Base-by-base conservation (phyloP, 345 rosid genomes). In the Salix suchowensis region DNA sequence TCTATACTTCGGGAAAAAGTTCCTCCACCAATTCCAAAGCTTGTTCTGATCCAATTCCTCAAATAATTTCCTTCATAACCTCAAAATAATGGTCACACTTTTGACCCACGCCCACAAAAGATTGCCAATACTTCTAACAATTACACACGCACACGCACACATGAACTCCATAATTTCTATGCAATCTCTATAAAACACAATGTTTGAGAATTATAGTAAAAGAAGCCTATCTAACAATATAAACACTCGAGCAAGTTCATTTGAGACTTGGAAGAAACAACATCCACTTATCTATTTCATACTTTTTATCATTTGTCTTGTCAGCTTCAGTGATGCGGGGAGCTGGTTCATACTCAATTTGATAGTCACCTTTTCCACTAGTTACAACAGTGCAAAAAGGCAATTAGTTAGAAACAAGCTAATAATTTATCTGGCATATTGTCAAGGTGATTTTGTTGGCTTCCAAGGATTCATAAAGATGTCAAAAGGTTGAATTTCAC, bases 361-460 rank as follows among this genome's bases (percentile, higher is more conserved):
- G 99, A 82, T 92, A 93, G 78, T 92, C 96, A 73, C 96, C 99
- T 84, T 96, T 89, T 69, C 91, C 92, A 85, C 97, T 92, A 87
- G 68, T 84, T 50, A 69, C 76, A 87, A 34, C 71, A 80, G 68
- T 40, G 7, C 67, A 68, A 66, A 40, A 66, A 72, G 24, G 76
- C 68, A 18, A 79, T 71, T 74, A 79, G 66, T 44, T 15, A 30
- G 24, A 18, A 62, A 50, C 23, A 61, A n/a, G 28, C 24, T 26
- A 36, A 42, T 62, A 69, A 77, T 52, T 71, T 46, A 46, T 46
- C 6, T 14, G 52, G 46, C 14, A 40, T 40, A 3, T 40, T 40
- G 14, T 40, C 46, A 40, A 40, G 46, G 13, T 42, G 16, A 46
- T 46, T 14, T 46, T 4, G 6, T 46, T 46, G 6, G 6, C 52